phyloP scores from a whole-genome alignment of 352 stramenopile genomes.

The Aphanomyces astaci region DNA sequence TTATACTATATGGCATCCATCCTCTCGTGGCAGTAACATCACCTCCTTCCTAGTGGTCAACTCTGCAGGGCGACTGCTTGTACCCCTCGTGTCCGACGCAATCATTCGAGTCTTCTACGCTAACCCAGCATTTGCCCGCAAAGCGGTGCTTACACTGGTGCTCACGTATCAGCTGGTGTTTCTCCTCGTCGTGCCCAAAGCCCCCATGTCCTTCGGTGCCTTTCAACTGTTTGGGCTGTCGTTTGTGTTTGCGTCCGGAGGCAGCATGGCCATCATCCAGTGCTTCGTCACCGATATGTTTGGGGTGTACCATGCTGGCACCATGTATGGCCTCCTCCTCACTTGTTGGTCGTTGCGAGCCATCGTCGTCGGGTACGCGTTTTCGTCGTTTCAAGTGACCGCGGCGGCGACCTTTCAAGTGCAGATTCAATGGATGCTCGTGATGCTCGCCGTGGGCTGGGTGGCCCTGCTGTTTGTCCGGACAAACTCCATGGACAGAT shows the following conservation, averaged over 20 bases:
- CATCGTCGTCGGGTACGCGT: conserved; percentile 9
- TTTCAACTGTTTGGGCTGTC: not conserved
- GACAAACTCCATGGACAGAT: conserved; percentile 12
- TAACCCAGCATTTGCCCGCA: conserved; percentile 21
- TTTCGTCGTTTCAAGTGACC: not conserved
- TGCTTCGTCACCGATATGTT: conserved; percentile 26
- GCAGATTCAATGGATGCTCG: not conserved
- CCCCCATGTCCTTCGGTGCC: not conserved
- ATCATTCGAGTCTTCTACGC: conserved; percentile 20
- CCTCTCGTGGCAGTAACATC: not conserved
- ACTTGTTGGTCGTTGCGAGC: conserved; percentile 16
- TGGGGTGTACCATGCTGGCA: conserved; percentile 25
- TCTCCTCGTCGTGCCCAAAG: not conserved
- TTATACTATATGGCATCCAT: not conserved
- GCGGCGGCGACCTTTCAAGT: not conserved
- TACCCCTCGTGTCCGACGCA: not conserved
- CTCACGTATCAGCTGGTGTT: not conserved
- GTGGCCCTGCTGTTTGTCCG: not conserved
- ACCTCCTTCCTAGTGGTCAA: not conserved
- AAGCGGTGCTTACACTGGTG: not conserved
- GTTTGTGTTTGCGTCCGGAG: conserved; percentile 17
- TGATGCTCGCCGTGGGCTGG: not conserved
- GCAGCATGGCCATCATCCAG: conserved; percentile 22
- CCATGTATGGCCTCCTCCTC: conserved; percentile 25
- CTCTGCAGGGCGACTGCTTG: not conserved